phyloP scores from a whole-genome alignment of 306 rosid species.

The Begonia peltatifolia region DNA sequence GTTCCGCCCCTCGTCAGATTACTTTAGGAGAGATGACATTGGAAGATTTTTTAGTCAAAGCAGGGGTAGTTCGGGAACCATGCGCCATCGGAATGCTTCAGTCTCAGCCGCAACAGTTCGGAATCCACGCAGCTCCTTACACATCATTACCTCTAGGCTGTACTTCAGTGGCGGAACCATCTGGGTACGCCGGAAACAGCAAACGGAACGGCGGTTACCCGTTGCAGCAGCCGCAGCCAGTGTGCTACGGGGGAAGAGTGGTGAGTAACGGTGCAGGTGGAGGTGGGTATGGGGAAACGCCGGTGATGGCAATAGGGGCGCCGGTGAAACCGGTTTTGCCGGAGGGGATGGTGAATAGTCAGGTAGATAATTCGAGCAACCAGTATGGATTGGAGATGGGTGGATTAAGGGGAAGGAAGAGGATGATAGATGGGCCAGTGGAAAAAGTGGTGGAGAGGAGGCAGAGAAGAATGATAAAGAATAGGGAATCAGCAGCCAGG shows the following conservation, averaged over 20 bases:
- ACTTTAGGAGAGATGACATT: conserved; percentile 90
- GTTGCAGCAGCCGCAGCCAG: conserved; percentile 10
- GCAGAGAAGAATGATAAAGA: conserved; percentile 95
- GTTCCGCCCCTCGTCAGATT: conserved; percentile 49
- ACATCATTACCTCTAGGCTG: conserved; percentile 26
- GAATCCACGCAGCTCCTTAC: conserved; percentile 17
- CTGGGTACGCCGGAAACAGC: conserved; percentile 32
- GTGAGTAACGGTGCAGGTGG: conserved; percentile 45
- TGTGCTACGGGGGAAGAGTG: conserved; percentile 46
- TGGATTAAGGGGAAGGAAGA: conserved; percentile 57
- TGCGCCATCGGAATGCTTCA: conserved; percentile 6
- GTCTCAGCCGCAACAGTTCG: conserved; percentile 24
- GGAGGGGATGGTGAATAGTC: conserved; percentile 37
- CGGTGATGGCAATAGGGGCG: conserved; percentile 24
- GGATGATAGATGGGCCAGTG: conserved; percentile 63
- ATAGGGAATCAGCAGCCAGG: conserved; percentile 90
- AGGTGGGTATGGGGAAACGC: conserved; percentile 28
- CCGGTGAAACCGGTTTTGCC: conserved; percentile 59
- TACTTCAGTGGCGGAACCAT: conserved; percentile 22
- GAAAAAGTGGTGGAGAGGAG: conserved; percentile 91
- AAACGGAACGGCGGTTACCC: conserved; percentile 30
- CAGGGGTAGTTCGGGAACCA: conserved; percentile 68
- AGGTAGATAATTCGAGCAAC: conserved; percentile 26
- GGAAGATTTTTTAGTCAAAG: conserved; percentile 84
- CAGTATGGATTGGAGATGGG: conserved; percentile 52